Base-by-base conservation (phyloP, 176 grass and related monocot genomes). In the Triticum urartu region DNA sequence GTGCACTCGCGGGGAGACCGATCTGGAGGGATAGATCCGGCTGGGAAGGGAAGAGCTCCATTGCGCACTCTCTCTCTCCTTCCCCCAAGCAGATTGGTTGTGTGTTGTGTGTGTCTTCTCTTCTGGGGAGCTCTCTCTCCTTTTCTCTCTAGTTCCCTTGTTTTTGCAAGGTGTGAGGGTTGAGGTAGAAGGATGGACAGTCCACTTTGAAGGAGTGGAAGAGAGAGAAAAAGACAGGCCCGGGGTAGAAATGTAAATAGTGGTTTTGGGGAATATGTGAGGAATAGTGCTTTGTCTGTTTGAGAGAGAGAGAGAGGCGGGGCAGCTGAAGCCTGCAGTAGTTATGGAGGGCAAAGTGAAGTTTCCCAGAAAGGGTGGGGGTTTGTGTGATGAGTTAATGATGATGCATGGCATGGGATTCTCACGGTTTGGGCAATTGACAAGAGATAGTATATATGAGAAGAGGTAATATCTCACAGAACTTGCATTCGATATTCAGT, bases 11-110 rank as follows among this genome's bases (percentile, higher is more conserved):
- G 18, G 93, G 89, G 36, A 89, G 86, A 22, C 95, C 94, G 76
- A 98, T 93, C 77, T 98, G 95, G 79, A 98, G 91, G 71, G 95
- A 98, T 9, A 98, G 86, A 81, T 98, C 93, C 47, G 95, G 93
- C 72, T 93, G 91, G 50, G 95, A 85, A 80, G 87, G 86, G 81
- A 95, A 95, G 64, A 98, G 84, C 89, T 98, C 91, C 95, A 98
- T 98, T 32, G 80, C 15, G 15, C 48, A 2, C 39, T 54, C 39
- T 54, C 5, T 17, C 48, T 52, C 47, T 5, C 33, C 77, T 63
- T 68, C 75, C n/a, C 48, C 74, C 22, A 43, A 48, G 33, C 35
- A 60, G 45, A 63, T 33, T 33, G 68, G 35, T 76, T 32, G 45
- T 18, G 50, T 18, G 5, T 17, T 13, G 7, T 75, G 71, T 74